phyloP scores from a whole-genome alignment of 2,329 filamentous ascomycete genomes.

The Pseudovirgaria hyperparasitica region DNA sequence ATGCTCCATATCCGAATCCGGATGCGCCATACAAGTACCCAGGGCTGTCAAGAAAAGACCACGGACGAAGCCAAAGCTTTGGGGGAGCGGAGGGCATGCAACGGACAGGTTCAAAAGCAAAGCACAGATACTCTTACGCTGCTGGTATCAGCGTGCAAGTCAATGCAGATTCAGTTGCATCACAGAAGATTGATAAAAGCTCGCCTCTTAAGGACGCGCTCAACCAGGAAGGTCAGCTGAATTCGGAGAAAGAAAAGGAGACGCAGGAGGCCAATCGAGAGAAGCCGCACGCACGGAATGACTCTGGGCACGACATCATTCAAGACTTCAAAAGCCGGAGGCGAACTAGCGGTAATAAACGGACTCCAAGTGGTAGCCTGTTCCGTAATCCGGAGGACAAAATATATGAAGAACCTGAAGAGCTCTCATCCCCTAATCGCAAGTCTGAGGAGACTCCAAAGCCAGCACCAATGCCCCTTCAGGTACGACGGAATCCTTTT shows the following conservation, averaged over 20 bases:
- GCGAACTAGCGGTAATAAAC: constrained; percentile 52
- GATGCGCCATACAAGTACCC: constrained; percentile 42
- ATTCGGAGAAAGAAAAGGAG: constrained; percentile 16
- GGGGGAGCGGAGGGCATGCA: constrained; percentile 19
- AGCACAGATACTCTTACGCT: constrained; percentile 24
- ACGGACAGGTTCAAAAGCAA: constrained; percentile 17
- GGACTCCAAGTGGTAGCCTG: constrained; percentile 56
- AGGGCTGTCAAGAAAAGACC: constrained; percentile 57
- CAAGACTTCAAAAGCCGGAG: constrained; percentile 28
- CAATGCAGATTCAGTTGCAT: no score
- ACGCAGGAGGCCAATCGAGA: background rate
- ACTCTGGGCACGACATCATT: no score
- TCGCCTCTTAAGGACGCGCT: background rate
- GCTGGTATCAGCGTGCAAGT: no score
- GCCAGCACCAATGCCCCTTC: constrained; percentile 33
- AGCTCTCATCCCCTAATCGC: constrained; percentile 18
- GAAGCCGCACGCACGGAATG: constrained; percentile 11
- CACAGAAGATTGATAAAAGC: no score
- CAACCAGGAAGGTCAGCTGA: constrained; percentile 13
- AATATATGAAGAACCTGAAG: constrained; percentile 80
- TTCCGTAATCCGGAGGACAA: constrained; percentile 61
- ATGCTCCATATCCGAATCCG: constrained; percentile 47
- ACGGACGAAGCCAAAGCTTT: constrained; percentile 41
- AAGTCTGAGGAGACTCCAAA: constrained; percentile 16
- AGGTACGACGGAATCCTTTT: constrained; percentile 52